Percentiles rank a stretch among this genome's conserved stretches.
phyloP scores from a whole-genome alignment of 306 rosid genomes.

The Astragalus membranaceus region DNA sequence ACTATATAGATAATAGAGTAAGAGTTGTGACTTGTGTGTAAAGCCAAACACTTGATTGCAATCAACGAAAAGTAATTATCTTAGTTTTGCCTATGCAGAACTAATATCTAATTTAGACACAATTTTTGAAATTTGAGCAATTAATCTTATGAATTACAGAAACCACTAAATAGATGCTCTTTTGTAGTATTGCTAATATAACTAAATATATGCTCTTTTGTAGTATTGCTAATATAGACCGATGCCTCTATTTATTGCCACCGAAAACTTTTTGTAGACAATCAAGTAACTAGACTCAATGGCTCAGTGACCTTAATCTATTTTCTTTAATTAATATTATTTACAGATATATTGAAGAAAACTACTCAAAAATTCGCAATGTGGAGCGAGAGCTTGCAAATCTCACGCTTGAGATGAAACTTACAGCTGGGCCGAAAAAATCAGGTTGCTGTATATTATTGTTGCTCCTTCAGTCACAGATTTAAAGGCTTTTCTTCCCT shows the following conservation, averaged over 20 bases:
- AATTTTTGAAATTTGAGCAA: background rate
- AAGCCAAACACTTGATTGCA: background rate
- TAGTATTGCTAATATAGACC: background rate
- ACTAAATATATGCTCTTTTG: no score
- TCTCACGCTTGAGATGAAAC: slow-evolving; percentile 84
- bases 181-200: slow-evolving; percentile 5
- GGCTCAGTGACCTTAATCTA: background rate
- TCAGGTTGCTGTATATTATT: slow-evolving; percentile 53
- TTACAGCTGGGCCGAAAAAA: slow-evolving; percentile 92
- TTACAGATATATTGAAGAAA: slow-evolving; percentile 78
- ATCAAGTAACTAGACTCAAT: background rate
- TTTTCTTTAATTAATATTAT: background rate
- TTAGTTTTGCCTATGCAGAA: background rate
- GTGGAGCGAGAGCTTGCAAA: slow-evolving; percentile 81
- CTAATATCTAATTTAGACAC: background rate
- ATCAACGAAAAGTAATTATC: background rate
- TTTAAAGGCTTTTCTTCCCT: slow-evolving; percentile 4
- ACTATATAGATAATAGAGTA: background rate
- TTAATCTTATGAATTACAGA: slow-evolving; percentile 10
- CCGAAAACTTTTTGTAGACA: background rate
- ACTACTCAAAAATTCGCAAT: slow-evolving; percentile 84
- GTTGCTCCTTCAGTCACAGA: slow-evolving; percentile 3
- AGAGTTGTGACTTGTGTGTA: background rate
- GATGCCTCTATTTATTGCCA: background rate
- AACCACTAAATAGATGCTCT: background rate